Conservation (phyloP, 2,329 filamentous ascomycete genomes). For the Plectosphaerella plurivora region DNA sequence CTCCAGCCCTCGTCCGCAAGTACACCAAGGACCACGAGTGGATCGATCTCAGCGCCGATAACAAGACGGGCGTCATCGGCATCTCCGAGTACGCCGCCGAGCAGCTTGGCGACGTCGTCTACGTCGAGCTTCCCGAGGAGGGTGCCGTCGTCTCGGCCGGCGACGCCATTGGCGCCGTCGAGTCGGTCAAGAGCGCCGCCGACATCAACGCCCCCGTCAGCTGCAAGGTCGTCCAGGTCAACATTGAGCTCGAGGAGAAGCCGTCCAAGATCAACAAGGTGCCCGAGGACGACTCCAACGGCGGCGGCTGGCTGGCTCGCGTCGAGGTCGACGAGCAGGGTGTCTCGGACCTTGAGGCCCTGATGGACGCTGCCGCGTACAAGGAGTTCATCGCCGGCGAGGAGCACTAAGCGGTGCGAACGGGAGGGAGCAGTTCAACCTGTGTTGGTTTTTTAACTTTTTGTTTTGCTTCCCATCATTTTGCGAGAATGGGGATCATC, state of each 20-base stretch:
- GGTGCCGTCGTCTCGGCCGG: conserved; percentile 67
- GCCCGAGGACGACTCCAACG: conserved; percentile 71
- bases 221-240: conserved; percentile 72
- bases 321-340: conserved; percentile 68
- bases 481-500: not conserved
- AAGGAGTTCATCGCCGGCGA: conserved; percentile 60
- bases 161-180: conserved; percentile 88
- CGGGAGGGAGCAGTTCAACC: conserved; percentile 11
- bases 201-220: conserved; percentile 89
- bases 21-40: conserved; percentile 99
- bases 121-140: conserved; percentile 81
- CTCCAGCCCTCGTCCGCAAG: conserved; percentile 62
- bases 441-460: not conserved
- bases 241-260: conserved; percentile 74
- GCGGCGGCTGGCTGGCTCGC: conserved; percentile 89
- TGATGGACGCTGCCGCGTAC: conserved; percentile 79
- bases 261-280: conserved; percentile 85
- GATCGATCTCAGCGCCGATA: conserved; percentile 82
- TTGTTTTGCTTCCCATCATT: conserved; percentile 6
- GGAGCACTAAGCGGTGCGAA: conserved; percentile 26
- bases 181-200: conserved; percentile 97
- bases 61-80: conserved; percentile 75
- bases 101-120: conserved; percentile 93
- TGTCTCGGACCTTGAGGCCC: conserved; percentile 62
- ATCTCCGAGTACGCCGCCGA: conserved; percentile 91